Evolutionary conservation across 108 stramenopile genomes (phyloP).

Genomic region (Cylindrotheca closterium): DNA sequence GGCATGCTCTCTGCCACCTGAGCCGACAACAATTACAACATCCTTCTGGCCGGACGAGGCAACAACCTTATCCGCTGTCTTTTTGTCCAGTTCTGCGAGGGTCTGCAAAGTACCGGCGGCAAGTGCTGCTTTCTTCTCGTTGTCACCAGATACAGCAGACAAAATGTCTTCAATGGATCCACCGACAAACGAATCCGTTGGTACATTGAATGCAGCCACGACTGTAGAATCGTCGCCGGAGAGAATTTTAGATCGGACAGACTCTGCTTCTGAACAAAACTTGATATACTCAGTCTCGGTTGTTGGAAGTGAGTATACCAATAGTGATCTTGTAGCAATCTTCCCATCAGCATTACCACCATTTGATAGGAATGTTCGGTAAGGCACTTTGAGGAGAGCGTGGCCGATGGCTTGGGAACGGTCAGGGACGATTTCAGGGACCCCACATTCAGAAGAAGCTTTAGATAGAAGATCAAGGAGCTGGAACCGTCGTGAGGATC

Average conservation of each 20-base stretch:
- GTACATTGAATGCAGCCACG: conserved; percentile 61
- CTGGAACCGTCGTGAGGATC: no score
- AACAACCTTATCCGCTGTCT: conserved; percentile 41
- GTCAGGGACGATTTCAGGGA: conserved; percentile 48
- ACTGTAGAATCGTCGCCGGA: conserved; percentile 23
- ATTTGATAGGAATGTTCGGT: conserved; percentile 61
- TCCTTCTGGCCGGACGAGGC: conserved; percentile 37
- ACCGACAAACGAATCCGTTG: conserved; percentile 41
- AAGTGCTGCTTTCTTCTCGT: conserved; percentile 20
- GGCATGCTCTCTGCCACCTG: conserved; percentile 88
- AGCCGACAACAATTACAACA: conserved; percentile 82
- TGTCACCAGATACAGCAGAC: conserved; percentile 26
- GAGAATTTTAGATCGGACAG: conserved; percentile 60
- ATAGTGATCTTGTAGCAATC: conserved; percentile 20
- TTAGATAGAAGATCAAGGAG: conserved; percentile 68
- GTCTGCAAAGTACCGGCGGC: conserved; percentile 43
- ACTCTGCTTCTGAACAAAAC: conserved; percentile 51
- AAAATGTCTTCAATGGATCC: conserved; percentile 26
- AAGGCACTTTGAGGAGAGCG: conserved; percentile 65
- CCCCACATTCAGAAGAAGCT: conserved; percentile 36
- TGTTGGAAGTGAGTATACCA: conserved; percentile 75
- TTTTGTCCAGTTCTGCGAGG: conserved; percentile 46
- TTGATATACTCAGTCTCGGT: conserved; percentile 71
- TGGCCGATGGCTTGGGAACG: conserved; percentile 62
- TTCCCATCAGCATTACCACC: conserved; percentile 4